Evolutionary conservation across 148 eudicot genomes (phyloP), one percentile per base, ranked within the genome.

Genomic region (Rhododendron molle): DNA sequence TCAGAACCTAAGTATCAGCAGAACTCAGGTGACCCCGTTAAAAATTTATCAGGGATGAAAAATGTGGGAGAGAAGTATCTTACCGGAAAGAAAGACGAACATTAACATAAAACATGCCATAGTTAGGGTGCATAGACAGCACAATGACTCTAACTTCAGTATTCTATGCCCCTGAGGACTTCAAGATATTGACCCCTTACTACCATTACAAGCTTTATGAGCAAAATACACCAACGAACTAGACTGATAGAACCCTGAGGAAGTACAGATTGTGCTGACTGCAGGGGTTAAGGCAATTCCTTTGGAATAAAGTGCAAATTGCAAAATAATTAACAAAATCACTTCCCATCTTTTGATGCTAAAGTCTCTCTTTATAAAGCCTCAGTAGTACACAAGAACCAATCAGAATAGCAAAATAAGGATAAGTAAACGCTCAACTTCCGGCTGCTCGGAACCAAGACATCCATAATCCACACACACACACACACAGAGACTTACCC

Each of bases 401-500:
- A 28, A 72, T 40, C 18, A 36, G 56, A 74, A 76, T 21, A 67
- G 32, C 21, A 82, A 76, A 76, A 30, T 9, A 82, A 40, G 84
- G 36, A 67, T 8, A 44, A 46, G 34, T 26, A 62, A 40, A 28
- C 30, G 65, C 36, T 80, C 62, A 54, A 30, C 2, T 20, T 54
- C 82, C 7, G 43, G 62, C 30, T 50, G 23, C 38, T 49, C 3
- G 5, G 23, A 18, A 52, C n/a, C 18, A 80, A 32, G 56, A 30
- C 40, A 52, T 80, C 38, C 73, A 83, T 23, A 83, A 4, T 14
- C 38, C 1, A 10, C 46, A 15, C 18, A 26, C 21, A 30, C 32
- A 16, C 44, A 40, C 44, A 40, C 44, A 40, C 8, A 40, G 0
- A 40, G 44, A 86, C 86, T 58, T 85, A 90, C 92, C 86, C 34